Conservation (phyloP, 73 alveolate genomes). For the Symbiodinium natans region DNA sequence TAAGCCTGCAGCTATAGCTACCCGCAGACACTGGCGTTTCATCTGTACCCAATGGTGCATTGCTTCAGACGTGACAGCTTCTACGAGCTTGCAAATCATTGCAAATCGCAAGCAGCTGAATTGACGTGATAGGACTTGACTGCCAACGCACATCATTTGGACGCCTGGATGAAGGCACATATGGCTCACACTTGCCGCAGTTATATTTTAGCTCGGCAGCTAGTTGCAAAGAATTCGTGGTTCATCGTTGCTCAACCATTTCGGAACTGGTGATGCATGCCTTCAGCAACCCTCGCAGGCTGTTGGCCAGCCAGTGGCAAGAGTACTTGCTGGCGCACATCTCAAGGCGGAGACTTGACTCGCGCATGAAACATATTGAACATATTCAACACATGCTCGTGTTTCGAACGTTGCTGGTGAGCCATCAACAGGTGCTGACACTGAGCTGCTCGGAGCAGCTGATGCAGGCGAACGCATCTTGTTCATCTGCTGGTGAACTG, state of each 20-base stretch:
- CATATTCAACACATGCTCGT: too few species aligned
- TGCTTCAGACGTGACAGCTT: too few species aligned
- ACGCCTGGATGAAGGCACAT: constrained; percentile 29
- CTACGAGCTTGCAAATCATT: too few species aligned
- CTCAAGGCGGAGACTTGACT: background rate
- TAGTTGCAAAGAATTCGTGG: too few species aligned
- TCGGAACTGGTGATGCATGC: too few species aligned
- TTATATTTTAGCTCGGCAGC: too few species aligned
- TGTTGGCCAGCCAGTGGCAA: background rate
- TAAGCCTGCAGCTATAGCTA: too few species aligned
- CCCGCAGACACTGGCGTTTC: too few species aligned
- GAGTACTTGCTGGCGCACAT: background rate
- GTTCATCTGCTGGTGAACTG: background rate
- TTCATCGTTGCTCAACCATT: background rate
- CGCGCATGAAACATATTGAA: too few species aligned
- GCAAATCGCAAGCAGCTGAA: too few species aligned
- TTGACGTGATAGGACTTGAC: constrained; percentile 41
- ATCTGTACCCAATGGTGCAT: too few species aligned
- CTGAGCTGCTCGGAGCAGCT: constrained; percentile 55
- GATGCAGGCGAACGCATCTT: constrained; percentile 63
- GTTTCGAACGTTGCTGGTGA: too few species aligned
- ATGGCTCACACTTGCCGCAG: background rate
- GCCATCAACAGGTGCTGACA: constrained; percentile 49
- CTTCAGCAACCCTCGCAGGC: background rate
- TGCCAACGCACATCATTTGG: constrained; percentile 57